Evolutionary conservation across 352 stramenopile genomes (phyloP).

Genomic region (Phytophthora crassamura): DNA sequence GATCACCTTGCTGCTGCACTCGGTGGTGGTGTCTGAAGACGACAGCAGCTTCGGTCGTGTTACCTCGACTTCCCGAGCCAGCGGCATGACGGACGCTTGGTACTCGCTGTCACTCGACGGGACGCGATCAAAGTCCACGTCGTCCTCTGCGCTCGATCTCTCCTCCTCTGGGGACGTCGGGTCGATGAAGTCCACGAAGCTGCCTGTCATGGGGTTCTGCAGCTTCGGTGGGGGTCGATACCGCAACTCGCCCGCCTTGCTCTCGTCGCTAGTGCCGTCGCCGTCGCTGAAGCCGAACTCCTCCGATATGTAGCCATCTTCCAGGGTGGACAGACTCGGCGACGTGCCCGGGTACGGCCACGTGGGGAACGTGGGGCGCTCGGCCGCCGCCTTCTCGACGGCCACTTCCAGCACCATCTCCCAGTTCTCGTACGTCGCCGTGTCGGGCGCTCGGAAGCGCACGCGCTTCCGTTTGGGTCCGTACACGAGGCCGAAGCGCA

Average conservation of each 20-base stretch:
- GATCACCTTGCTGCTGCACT: constrained; percentile 5
- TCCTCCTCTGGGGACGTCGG: constrained; percentile 18
- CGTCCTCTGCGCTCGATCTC: constrained; percentile 10
- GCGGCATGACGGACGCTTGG: constrained; percentile 15
- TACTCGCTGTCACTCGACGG: constrained; percentile 31
- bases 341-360: constrained; percentile 24
- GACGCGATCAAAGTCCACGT: constrained; percentile 8
- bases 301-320: constrained; percentile 33
- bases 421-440: constrained; percentile 38
- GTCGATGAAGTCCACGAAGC: constrained; percentile 33
- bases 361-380: constrained; percentile 32
- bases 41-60: constrained; percentile 1
- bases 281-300: constrained; percentile 42
- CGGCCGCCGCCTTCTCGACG: constrained; percentile 36
- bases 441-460: constrained; percentile 32
- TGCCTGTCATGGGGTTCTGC: constrained; percentile 24
- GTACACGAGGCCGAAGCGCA: constrained; percentile 41
- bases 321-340: constrained; percentile 27
- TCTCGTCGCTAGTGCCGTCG: constrained; percentile 22
- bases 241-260: constrained; percentile 2
- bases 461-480: constrained; percentile 40
- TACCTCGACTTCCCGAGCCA: constrained; percentile 22
- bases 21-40: not conserved
- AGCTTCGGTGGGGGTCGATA: not conserved
- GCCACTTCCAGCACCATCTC: constrained; percentile 35